Base-by-base conservation (phyloP, 768 basidiomycete species). In the Hydnum rufescens region DNA sequence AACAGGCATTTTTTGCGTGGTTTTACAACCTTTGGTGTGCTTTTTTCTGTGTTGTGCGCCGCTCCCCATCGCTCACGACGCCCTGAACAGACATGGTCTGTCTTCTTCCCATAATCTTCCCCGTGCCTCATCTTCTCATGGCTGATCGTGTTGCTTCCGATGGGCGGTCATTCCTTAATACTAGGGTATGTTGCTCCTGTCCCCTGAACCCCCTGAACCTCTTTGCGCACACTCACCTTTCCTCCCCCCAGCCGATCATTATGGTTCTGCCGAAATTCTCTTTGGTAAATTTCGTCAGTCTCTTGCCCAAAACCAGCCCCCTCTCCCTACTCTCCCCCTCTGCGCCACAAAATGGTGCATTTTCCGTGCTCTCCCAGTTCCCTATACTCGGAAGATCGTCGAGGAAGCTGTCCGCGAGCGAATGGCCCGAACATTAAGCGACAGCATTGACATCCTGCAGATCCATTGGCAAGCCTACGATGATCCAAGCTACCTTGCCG, bases 301-400 rank as follows among this genome's bases (percentile, higher is more conserved):
- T 50, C 34, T 6, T 52, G 42, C 19, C 34, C 5, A 8, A 18
- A 31, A 6, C 19, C 13, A 39, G 13, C 36, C 36, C 13, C 22
- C 22, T 13, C 36, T 13, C 22, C 36, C 36, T 39, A 16, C 44
- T 25, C 13, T 28, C 8, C 44, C 44, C 8, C 8, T 87, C 25
- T 80, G 82, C 42, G 82, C 80, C 1, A 89, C 87, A 2, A 89
- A 89, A 62, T 89, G 82, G 83, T 87, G 84, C 62, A 74, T 84
- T 8, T 87, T 87, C 67, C 70, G 73, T 53, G 65, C 66, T 28
- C 26, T 25, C 8, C 25, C 13, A 13, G 66, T 69, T 16, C 64
- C 64, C 8, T 68, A 74, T 1, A 71, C 80, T 2, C 74, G 73
- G 4, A 63, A 68, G 28, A 64, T 71, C 51, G 81, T 85, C 47